These are phyloP conservation scores for Erythrobasidium hasegawianum DNA, from an alignment of 1,284 basidiomycete species.

Conservation along the genomic window DNA sequence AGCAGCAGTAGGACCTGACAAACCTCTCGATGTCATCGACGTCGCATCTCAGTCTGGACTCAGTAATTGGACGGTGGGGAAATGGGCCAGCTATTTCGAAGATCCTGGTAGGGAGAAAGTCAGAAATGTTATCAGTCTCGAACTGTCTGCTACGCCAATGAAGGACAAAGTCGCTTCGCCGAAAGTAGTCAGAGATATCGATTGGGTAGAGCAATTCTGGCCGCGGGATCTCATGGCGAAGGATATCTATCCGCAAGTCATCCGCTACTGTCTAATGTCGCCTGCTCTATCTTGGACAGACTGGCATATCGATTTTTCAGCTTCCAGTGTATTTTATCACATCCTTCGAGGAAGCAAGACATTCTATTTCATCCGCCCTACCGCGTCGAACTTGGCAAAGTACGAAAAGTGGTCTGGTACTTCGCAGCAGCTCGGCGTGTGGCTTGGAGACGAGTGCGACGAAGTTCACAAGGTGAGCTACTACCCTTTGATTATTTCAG, in stretches of 20 bases:
- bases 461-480: slow-evolving; percentile 70
- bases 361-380: slow-evolving; percentile 93
- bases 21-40: slow-evolving; percentile 76
- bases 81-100: slow-evolving; percentile 85
- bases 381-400: slow-evolving; percentile 77
- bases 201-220: slow-evolving; percentile 98
- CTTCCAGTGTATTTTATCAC: slow-evolving; percentile 90
- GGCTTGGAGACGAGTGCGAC: slow-evolving; percentile 87
- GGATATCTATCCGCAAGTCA: slow-evolving; percentile 78
- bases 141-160: slow-evolving; percentile 72
- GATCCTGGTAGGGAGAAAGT: slow-evolving; percentile 73
- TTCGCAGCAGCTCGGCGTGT: slow-evolving; percentile 76
- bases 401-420: slow-evolving; percentile 63
- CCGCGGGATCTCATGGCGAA: slow-evolving; percentile 52
- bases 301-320: slow-evolving; percentile 91
- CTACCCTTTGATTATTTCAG: not conserved
- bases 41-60: slow-evolving; percentile 49
- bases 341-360: slow-evolving; percentile 65
- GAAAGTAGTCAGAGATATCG: slow-evolving; percentile 65
- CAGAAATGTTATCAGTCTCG: slow-evolving; percentile 82
- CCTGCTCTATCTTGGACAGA: slow-evolving; percentile 84
- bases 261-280: slow-evolving; percentile 93
- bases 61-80: slow-evolving; percentile 69
- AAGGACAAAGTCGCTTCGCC: slow-evolving; percentile 76
- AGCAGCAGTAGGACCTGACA: slow-evolving; percentile 65